phyloP scores from a whole-genome alignment of 331 rosid species.

The Prunus yedoensis region DNA sequence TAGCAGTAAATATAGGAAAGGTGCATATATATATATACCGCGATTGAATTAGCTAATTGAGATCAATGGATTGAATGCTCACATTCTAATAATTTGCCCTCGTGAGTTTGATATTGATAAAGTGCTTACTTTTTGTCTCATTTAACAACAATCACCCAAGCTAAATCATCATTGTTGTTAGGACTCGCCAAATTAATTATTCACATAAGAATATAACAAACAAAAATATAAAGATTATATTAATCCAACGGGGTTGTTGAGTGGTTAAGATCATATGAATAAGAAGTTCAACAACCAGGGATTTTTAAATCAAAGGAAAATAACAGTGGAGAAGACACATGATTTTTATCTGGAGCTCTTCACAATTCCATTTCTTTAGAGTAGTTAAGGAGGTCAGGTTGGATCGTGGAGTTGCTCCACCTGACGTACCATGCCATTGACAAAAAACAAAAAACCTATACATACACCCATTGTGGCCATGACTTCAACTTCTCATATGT shows the following conservation, averaged over 20 bases:
- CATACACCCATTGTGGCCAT: background rate
- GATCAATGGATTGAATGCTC: no score
- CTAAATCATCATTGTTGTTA: background rate
- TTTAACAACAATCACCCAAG: no score
- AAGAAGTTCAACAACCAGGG: slow-evolving; percentile 12
- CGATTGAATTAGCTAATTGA: no score
- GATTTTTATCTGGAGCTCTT: background rate
- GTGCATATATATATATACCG: no score
- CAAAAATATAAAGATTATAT: background rate
- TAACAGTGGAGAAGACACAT: background rate
- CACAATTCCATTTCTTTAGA: background rate
- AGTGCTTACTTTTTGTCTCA: no score
- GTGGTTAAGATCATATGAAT: slow-evolving; percentile 29
- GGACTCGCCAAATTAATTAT: background rate
- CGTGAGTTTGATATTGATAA: no score
- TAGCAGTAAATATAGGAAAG: no score
- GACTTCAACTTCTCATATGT: background rate
- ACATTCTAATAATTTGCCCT: no score
- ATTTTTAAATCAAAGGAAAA: background rate
- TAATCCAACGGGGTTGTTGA: slow-evolving; percentile 32
- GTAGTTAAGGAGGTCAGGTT: background rate
- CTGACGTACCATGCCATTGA: background rate
- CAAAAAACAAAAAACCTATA: background rate
- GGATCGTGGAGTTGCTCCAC: background rate
- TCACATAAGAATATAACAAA: background rate